These are phyloP conservation scores for Cyberlindnera misumaiensis DNA, from an alignment of 805 yeast species.

Conservation along the genomic window DNA sequence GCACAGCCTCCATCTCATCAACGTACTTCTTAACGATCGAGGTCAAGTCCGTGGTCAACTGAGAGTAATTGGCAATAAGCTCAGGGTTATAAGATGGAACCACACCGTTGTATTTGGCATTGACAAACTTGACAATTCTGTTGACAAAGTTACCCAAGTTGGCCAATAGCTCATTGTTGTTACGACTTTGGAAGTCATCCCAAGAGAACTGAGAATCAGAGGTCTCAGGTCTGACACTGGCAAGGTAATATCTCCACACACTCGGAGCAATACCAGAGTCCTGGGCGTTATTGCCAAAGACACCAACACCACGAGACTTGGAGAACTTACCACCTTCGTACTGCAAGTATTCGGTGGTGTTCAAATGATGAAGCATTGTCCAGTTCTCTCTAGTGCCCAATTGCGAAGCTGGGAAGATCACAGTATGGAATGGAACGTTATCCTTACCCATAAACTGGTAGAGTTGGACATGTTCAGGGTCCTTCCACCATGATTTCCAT, in stretches of 20 bases:
- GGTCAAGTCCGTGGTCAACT: constrained; percentile 51
- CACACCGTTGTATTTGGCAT: constrained; percentile 87
- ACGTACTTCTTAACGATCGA: constrained; percentile 54
- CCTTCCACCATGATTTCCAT: constrained; percentile 93
- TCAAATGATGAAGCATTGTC: constrained; percentile 87
- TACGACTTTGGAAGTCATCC: constrained; percentile 91
- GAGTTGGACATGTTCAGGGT: constrained; percentile 81
- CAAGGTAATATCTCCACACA: constrained; percentile 96
- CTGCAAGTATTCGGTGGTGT: constrained; percentile 94
- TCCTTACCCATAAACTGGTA: constrained; percentile 99
- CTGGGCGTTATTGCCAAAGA: constrained; percentile 94
- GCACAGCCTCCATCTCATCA: constrained; percentile 68
- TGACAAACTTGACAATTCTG: constrained; percentile 83
- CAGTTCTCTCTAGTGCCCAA: constrained; percentile 84
- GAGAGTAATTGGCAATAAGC: constrained; percentile 40
- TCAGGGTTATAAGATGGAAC: constrained; percentile 59
- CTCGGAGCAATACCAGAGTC: constrained; percentile 87
- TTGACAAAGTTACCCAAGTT: constrained; percentile 96
- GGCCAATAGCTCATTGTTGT: constrained; percentile 89
- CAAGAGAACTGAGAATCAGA: constrained; percentile 97
- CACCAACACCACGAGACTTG: constrained; percentile 96
- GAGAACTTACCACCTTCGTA: constrained; percentile 98
- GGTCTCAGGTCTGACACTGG: constrained; percentile 89
- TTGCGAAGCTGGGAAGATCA: constrained; percentile 91
- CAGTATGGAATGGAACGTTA: constrained; percentile 97